Evolutionary conservation across 208 protist species (phyloP).

Genomic region (Crithidia brevicula): DNA sequence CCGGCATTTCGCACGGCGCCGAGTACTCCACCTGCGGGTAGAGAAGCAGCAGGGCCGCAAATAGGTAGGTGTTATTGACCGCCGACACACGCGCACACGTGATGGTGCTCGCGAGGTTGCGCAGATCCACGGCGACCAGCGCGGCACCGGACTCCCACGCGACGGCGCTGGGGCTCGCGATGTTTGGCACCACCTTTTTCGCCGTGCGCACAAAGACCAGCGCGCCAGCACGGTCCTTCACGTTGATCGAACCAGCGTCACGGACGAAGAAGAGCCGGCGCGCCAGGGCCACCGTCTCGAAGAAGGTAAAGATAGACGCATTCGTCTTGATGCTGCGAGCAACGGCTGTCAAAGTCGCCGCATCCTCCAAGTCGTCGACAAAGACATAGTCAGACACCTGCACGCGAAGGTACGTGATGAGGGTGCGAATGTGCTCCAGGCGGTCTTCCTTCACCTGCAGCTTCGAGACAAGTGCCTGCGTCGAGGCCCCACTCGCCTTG

Average conservation of each 20-base stretch:
- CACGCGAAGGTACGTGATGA: slow-evolving; percentile 71
- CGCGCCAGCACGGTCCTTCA: slow-evolving; percentile 61
- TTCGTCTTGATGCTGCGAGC: slow-evolving; percentile 49
- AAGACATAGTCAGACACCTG: slow-evolving; percentile 89
- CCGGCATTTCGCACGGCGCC: slow-evolving; percentile 51
- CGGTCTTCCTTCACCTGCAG: slow-evolving; percentile 63
- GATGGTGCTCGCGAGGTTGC: slow-evolving; percentile 57
- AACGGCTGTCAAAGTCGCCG: slow-evolving; percentile 37
- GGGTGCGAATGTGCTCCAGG: slow-evolving; percentile 57
- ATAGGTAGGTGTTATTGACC: slow-evolving; percentile 77
- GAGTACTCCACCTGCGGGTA: slow-evolving; percentile 88
- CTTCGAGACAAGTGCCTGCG: slow-evolving; percentile 39
- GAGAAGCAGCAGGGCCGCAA: slow-evolving; percentile 79
- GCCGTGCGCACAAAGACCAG: slow-evolving; percentile 89
- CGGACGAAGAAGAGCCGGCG: slow-evolving; percentile 74
- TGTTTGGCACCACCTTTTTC: slow-evolving; percentile 72
- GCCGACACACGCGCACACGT: slow-evolving; percentile 58
- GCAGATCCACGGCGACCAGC: slow-evolving; percentile 70
- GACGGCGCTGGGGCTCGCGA: slow-evolving; percentile 39
- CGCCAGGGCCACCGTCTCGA: slow-evolving; percentile 63
- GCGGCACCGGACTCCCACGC: slow-evolving; percentile 68
- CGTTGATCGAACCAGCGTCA: slow-evolving; percentile 64
- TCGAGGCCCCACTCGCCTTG: slow-evolving; percentile 44
- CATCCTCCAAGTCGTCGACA: slow-evolving; percentile 60
- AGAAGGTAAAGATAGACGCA: slow-evolving; percentile 71